phyloP scores from a whole-genome alignment of 1,284 basidiomycete species.

The Marasmius fiardii region DNA sequence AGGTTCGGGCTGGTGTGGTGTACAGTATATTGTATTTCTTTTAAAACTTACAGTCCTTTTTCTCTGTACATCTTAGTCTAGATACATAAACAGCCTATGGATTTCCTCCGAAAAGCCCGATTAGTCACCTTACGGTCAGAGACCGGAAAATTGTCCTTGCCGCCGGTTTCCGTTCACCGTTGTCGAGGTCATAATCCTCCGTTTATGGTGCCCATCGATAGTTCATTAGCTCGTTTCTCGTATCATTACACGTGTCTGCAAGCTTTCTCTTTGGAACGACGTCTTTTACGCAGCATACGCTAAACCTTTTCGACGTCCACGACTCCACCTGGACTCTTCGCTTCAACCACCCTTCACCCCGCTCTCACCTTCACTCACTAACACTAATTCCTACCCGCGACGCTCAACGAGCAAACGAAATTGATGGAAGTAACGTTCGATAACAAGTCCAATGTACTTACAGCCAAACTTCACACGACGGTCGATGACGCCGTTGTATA shows the following conservation, averaged over 20 bases:
- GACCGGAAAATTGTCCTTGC: no score
- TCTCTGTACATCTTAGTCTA: no score
- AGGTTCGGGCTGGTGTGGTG: no score
- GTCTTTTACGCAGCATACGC: neutral
- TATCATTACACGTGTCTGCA: neutral
- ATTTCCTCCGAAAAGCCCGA: no score
- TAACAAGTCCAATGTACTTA: constrained; percentile 42
- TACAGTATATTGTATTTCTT: no score
- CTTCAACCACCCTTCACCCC: neutral
- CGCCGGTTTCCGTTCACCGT: neutral
- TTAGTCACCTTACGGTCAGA: no score
- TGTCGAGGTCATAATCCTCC: neutral
- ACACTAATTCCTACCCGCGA: neutral
- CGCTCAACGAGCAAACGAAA: neutral
- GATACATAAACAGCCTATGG: no score
- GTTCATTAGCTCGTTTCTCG: neutral
- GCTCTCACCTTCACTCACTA: neutral
- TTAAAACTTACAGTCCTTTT: no score
- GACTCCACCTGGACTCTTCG: neutral
- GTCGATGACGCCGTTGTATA: constrained; percentile 42
- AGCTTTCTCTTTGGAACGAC: neutral
- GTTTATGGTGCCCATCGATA: neutral
- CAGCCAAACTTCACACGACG: constrained; percentile 33
- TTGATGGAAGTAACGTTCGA: constrained; percentile 51
- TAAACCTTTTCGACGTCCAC: neutral